phyloP scores from a whole-genome alignment of 768 basidiomycete species.

The Tephrocybe rancida region DNA sequence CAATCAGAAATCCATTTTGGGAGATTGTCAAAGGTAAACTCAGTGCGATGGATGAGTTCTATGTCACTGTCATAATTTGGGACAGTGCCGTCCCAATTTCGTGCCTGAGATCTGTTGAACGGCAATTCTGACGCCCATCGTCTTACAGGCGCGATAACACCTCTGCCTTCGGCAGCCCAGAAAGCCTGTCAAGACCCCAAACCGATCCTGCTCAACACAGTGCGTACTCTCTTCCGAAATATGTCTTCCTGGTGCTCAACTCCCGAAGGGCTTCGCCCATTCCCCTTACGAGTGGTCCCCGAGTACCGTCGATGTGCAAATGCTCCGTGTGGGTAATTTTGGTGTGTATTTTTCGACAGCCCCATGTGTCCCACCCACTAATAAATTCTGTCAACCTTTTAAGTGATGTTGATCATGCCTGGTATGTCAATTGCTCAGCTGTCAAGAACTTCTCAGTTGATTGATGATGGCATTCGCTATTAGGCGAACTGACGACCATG shows the following conservation, averaged over 20 bases:
- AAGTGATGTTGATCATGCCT: slow-evolving; percentile 73
- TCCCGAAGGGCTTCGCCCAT: slow-evolving; percentile 61
- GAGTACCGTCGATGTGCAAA: slow-evolving; percentile 73
- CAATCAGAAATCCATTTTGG: slow-evolving; percentile 74
- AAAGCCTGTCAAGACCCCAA: slow-evolving; percentile 75
- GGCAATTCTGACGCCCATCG: neutral
- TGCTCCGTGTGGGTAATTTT: slow-evolving; percentile 75
- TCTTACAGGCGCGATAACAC: slow-evolving; percentile 58
- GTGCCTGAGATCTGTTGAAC: neutral
- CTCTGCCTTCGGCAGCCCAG: slow-evolving; percentile 62
- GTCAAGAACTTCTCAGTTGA: slow-evolving; percentile 3
- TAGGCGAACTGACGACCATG: slow-evolving; percentile 82
- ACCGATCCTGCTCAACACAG: slow-evolving; percentile 77
- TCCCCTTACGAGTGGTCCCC: slow-evolving; percentile 77
- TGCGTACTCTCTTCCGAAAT: slow-evolving; percentile 30
- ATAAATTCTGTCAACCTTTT: slow-evolving; percentile 9
- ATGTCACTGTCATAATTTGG: neutral
- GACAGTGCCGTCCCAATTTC: too few relatives aligned
- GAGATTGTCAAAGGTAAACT: slow-evolving; percentile 69
- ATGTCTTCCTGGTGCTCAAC: slow-evolving; percentile 12
- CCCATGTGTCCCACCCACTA: slow-evolving; percentile 6
- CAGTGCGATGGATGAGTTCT: neutral
- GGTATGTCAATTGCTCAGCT: slow-evolving; percentile 34
- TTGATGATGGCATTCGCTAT: slow-evolving; percentile 5
- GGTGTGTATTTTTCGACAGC: slow-evolving; percentile 32